Evolutionary conservation across 805 yeast species (phyloP).

Genomic region (Zygosaccharomyces pseudorouxii): DNA sequence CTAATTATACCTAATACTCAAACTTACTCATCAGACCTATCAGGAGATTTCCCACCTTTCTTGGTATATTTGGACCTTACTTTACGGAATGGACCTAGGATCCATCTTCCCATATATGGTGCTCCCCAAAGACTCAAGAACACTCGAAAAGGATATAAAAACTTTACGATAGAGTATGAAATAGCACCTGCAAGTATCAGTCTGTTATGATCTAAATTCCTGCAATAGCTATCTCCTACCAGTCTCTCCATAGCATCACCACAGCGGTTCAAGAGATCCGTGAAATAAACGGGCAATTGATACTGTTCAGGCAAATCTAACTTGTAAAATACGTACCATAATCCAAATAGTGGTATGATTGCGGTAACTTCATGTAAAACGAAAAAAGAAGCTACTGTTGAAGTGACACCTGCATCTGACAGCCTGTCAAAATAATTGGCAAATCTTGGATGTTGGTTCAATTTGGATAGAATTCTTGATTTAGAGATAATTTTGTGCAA

Average conservation of each 20-base stretch:
- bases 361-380: constrained; percentile 74
- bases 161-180: constrained; percentile 65
- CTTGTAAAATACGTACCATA: constrained; percentile 64
- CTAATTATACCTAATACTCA: not conserved
- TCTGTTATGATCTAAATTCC: constrained; percentile 43
- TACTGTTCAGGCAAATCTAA: constrained; percentile 37
- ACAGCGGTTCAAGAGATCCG: constrained; percentile 50
- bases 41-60: not conserved
- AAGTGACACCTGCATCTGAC: constrained; percentile 29
- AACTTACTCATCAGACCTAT: not conserved
- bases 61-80: constrained; percentile 7
- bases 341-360: constrained; percentile 58
- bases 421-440: constrained; percentile 25
- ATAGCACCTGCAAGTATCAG: constrained; percentile 68
- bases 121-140: constrained; percentile 35
- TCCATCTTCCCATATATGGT: constrained; percentile 29
- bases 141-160: constrained; percentile 34
- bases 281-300: constrained; percentile 23
- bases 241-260: constrained; percentile 52
- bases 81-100: constrained; percentile 20
- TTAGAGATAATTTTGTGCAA: constrained; percentile 25
- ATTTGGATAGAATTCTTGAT: constrained; percentile 25
- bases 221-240: constrained; percentile 37
- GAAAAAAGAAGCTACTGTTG: constrained; percentile 52
- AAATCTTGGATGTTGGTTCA: constrained; percentile 28